Base-by-base conservation (phyloP, 2,329 filamentous ascomycete genomes). In the Apiospora pterosperma region DNA sequence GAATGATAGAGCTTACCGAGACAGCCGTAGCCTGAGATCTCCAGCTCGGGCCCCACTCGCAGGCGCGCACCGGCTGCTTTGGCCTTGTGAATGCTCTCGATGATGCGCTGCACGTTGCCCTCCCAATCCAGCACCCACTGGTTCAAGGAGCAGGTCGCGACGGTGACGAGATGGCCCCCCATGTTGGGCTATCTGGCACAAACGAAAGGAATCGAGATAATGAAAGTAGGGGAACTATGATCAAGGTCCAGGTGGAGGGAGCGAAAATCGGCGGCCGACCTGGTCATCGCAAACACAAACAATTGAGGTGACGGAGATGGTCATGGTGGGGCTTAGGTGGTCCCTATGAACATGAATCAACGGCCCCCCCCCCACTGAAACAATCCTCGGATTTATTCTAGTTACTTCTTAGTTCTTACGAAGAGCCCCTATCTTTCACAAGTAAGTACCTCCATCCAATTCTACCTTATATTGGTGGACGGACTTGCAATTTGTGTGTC, bases 11-110 rank as follows among this genome's bases (percentile, higher is more conserved):
- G 3, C 16, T 41, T 14, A 41, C 38, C 38, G 6, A 91, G 82
- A 70, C 88, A 85, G 63, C 83, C 87, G 81, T 90, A 91, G n/a
- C 87, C 88, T n/a, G 74, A 77, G 55, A 82, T 80, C 71, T 85
- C 82, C 21, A 84, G 76, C 72, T 83, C 86, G 3, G 84, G 87
- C 12, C 86, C 86, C n/a, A 88, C 84, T 25, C 89, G 83, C 31
- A 92, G 77, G 19, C 80, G 83, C 5, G 89, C 87, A 21, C 85
- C 84, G 2, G 78, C 79, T 23, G 75, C 78, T 72, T 89, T 89
- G 48, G 87, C 86, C 41, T 74, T 75, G 31, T 77, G 80, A 64
- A 90, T 86, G 67, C 83, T 85, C 71, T 88, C 81, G 62, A 88
- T 81, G 66, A 90, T 90, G n/a, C 88, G 80, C 63, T 82, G 78